These are phyloP conservation scores for Globisporangium camurandrum DNA, from an alignment of 352 stramenopile species.

Conservation along the genomic window DNA sequence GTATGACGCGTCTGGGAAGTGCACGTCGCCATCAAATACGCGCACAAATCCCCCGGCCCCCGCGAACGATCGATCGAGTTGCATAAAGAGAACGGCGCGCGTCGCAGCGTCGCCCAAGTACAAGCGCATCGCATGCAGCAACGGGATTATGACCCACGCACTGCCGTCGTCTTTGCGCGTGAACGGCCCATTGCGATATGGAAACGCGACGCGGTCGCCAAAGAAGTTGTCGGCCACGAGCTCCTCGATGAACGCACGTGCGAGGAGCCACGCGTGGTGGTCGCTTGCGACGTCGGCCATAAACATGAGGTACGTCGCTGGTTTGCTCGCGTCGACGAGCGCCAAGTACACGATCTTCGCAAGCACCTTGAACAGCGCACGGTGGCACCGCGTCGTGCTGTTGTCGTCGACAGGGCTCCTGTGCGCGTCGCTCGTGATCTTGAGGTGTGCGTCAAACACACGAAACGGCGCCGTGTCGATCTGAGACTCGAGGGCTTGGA, in stretches of 20 bases:
- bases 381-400: conserved; percentile 23
- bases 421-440: conserved; percentile 8
- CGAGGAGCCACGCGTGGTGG: conserved; percentile 27
- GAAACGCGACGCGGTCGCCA: conserved; percentile 20
- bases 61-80: conserved; percentile 23
- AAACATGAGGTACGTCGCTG: conserved; percentile 40
- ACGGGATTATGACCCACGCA: conserved; percentile 24
- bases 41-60: conserved; percentile 25
- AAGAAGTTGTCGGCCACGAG: conserved; percentile 27
- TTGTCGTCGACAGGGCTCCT: conserved; percentile 16
- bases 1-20: conserved; percentile 29
- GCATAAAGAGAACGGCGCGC: conserved; percentile 12
- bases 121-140: conserved; percentile 25
- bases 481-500: conserved; percentile 17
- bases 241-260: conserved; percentile 20
- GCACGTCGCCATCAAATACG: conserved; percentile 22
- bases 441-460: conserved; percentile 18
- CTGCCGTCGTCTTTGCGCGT: conserved; percentile 38
- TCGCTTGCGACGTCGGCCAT: conserved; percentile 26
- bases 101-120: conserved; percentile 16
- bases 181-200: conserved; percentile 25
- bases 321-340: conserved; percentile 24
- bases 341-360: conserved; percentile 28
- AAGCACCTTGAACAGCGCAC: conserved; percentile 37
- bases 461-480: conserved; percentile 18